A percentile compares a stretch with the other conserved stretches of the same genome.
Evolutionary conservation across 2,329 filamentous ascomycete genomes (phyloP).

Genomic region (Diaporthe caulivora): DNA sequence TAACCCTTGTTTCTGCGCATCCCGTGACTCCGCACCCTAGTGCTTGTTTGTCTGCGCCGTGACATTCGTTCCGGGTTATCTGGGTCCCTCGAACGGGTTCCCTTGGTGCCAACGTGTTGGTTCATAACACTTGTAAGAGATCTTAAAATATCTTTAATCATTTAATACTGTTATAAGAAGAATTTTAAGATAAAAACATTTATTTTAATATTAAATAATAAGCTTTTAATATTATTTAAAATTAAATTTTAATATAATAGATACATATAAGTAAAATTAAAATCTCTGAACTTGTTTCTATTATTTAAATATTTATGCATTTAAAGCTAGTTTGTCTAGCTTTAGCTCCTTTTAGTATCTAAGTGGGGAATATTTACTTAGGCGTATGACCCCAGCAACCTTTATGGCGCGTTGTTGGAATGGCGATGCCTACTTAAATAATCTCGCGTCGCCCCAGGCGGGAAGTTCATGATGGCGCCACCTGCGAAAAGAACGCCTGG

Average conservation of each 20-base stretch:
- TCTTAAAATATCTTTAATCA: neutral
- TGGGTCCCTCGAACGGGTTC: too few species aligned
- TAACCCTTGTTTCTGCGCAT: too few species aligned
- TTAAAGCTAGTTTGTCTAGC: neutral
- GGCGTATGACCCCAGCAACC: neutral
- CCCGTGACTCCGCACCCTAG: too few species aligned
- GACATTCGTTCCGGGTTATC: too few species aligned
- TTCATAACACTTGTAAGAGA: neutral
- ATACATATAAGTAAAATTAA: too few species aligned
- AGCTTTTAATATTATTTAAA: neutral
- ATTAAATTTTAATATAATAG: neutral
- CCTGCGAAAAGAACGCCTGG: neutral
- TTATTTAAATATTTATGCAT: neutral
- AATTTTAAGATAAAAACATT: too few species aligned
- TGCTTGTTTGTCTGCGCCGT: too few species aligned
- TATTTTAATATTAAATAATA: neutral
- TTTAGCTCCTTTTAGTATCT: neutral
- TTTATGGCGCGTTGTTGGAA: neutral
- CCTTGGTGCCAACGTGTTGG: too few species aligned
- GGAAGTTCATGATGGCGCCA: conserved; percentile 9
- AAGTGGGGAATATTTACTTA: conserved; percentile 11
- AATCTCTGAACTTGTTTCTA: too few species aligned
- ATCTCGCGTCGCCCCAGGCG: neutral
- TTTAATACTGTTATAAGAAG: neutral
- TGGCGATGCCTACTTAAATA: conserved; percentile 8